These are phyloP conservation scores for Clitopilus passeckerianus DNA, from an alignment of 768 basidiomycete species.

Conservation along the genomic window DNA sequence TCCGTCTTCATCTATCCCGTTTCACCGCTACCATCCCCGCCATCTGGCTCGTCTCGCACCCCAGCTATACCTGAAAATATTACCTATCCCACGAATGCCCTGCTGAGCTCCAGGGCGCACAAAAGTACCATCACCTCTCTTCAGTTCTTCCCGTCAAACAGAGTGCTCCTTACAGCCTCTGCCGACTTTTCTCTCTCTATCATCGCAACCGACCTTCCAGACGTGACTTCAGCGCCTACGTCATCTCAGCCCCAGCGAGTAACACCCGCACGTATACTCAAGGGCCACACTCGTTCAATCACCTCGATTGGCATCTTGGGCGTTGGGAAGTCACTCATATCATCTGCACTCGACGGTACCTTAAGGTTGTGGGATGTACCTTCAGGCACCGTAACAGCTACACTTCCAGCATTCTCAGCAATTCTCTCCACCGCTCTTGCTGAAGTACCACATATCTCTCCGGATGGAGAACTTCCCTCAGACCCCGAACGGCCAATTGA, in stretches of 20 bases:
- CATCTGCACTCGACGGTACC: conserved; percentile 63
- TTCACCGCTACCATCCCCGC: conserved; percentile 7
- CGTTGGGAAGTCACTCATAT: conserved; percentile 62
- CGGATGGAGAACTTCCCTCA: conserved; percentile 3
- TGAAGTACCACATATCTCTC: conserved; percentile 20
- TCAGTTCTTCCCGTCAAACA: conserved; percentile 65
- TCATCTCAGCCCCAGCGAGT: conserved; percentile 26
- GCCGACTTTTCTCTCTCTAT: conserved; percentile 66
- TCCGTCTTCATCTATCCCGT: conserved; percentile 47
- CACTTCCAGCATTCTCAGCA: conserved; percentile 36
- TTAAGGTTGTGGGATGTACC: conserved; percentile 72
- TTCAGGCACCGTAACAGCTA: conserved; percentile 39
- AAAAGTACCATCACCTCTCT: conserved; percentile 51
- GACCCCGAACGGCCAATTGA: conserved; percentile 44
- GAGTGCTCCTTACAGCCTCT: conserved; percentile 66
- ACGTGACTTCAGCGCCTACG: conserved; percentile 11
- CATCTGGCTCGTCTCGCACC: conserved; percentile 8
- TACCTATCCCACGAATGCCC: conserved; percentile 21
- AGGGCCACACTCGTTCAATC: conserved; percentile 60
- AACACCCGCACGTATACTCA: conserved; percentile 54
- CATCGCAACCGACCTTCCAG: conserved; percentile 48
- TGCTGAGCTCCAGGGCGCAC: conserved; percentile 35
- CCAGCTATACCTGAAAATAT: conserved; percentile 13
- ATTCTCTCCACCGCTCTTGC: conserved; percentile 43
- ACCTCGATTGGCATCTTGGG: conserved; percentile 62